Percentiles rank a stretch among this genome's conserved stretches.
phyloP scores from a whole-genome alignment of 2,329 filamentous ascomycete genomes.

The Lachnellula occidentalis region DNA sequence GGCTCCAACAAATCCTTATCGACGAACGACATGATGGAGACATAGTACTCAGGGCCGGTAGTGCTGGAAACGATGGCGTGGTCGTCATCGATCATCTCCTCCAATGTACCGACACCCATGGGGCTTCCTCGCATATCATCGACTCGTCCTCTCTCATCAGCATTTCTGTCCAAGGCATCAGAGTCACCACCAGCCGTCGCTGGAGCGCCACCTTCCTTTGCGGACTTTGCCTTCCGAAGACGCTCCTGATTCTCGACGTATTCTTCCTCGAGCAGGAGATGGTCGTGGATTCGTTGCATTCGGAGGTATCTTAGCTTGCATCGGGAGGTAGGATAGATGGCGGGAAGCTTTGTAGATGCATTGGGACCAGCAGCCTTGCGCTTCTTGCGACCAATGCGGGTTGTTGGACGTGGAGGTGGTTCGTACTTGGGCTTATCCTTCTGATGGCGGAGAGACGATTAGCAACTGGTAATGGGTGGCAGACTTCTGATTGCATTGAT shows the following conservation, averaged over 20 bases:
- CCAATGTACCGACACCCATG: slow-evolving; percentile 95
- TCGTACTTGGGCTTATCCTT: slow-evolving; percentile 99
- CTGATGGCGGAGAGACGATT: slow-evolving; percentile 42
- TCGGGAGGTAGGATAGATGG: slow-evolving; percentile 89
- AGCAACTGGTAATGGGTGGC: slow-evolving; percentile 9
- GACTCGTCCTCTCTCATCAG: slow-evolving; percentile 88
- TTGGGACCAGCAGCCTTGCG: slow-evolving; percentile 91
- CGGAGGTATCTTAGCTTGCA: slow-evolving; percentile 96
- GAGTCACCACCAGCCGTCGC: slow-evolving; percentile 55
- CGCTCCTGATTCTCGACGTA: slow-evolving; percentile 99
- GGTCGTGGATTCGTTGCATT: slow-evolving; percentile 98
- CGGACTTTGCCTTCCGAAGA: slow-evolving; percentile 83
- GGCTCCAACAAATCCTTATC: slow-evolving; percentile 98
- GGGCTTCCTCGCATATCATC: slow-evolving; percentile 98
- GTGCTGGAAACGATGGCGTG: slow-evolving; percentile 98
- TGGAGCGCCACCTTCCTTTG: slow-evolving; percentile 61
- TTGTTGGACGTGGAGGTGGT: slow-evolving; percentile 92
- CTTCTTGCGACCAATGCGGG: slow-evolving; percentile 97
- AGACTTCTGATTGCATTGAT: slow-evolving; percentile 6
- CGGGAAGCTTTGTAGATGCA: slow-evolving; percentile 89
- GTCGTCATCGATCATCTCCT: slow-evolving; percentile 99
- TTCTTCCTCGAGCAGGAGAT: slow-evolving; percentile 93
- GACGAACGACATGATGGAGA: slow-evolving; percentile 99
- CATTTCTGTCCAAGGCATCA: slow-evolving; percentile 77
- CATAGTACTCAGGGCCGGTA: slow-evolving; percentile 96